These are phyloP conservation scores for Salix viminalis DNA, from an alignment of 345 rosid genomes.

Conservation along the genomic window DNA sequence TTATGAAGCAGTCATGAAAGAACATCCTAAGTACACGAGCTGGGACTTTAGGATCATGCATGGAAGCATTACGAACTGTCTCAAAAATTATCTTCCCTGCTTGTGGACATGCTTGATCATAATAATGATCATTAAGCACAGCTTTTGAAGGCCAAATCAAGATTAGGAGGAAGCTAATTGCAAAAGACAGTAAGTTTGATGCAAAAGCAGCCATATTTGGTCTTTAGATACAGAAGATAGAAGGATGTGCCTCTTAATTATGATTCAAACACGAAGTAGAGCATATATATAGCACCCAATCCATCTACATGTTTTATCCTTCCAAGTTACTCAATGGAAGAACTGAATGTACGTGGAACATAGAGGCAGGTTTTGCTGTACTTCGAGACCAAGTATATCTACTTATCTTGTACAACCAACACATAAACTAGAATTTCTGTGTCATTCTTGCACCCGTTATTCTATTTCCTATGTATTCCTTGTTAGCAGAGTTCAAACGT, in stretches of 20 bases:
- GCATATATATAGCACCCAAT: constrained; percentile 15
- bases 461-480: neutral
- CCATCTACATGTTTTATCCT: constrained; percentile 30
- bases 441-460: neutral
- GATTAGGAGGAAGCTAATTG: constrained; percentile 17
- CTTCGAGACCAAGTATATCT: constrained; percentile 41
- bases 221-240: neutral
- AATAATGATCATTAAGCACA: constrained; percentile 44
- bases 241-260: neutral
- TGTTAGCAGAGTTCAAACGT: neutral
- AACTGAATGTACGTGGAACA: neutral
- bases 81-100: constrained; percentile 61
- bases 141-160: constrained; percentile 32
- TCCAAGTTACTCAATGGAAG: constrained; percentile 58
- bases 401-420: neutral
- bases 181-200: constrained; percentile 9
- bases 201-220: constrained; percentile 24
- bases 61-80: constrained; percentile 53
- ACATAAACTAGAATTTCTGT: neutral
- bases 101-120: constrained; percentile 63
- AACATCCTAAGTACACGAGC: constrained; percentile 84
- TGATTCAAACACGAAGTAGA: neutral
- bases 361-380: constrained; percentile 16
- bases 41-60: constrained; percentile 68
- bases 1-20: constrained; percentile 86